A percentile compares a stretch with the other conserved stretches of the same genome.
Evolutionary conservation across 2,329 filamentous ascomycete species (phyloP).

Genomic region (Tolypocladium sp.): DNA sequence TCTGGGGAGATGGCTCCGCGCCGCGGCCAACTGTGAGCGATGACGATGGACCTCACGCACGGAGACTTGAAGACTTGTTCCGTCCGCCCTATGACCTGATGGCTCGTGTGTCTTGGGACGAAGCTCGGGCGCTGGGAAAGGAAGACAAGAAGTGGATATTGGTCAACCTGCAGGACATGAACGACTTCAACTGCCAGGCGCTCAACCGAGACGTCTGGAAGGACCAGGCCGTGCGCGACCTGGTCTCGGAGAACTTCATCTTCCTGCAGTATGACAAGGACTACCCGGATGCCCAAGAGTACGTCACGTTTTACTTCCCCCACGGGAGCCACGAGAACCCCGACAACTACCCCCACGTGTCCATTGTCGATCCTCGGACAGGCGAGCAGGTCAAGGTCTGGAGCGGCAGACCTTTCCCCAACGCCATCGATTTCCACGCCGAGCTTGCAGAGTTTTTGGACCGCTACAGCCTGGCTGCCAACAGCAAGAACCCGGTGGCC

Average conservation of each 20-base stretch:
- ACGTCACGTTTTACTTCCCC: conserved; percentile 82
- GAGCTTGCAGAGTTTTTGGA: conserved; percentile 96
- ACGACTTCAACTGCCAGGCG: conserved; percentile 88
- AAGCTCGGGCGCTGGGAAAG: conserved; percentile 76
- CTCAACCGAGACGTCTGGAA: conserved; percentile 97
- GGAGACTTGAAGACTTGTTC: conserved; percentile 82
- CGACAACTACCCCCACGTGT: conserved; percentile 93
- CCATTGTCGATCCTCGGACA: conserved; percentile 89
- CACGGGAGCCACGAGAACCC: conserved; percentile 62
- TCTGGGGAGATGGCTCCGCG: conserved; percentile 21
- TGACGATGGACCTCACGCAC: conserved; percentile 54
- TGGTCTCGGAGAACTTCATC: conserved; percentile 84
- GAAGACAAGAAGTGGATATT: conserved; percentile 88
- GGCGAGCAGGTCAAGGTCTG: conserved; percentile 96
- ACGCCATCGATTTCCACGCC: conserved; percentile 72
- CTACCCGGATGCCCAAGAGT: conserved; percentile 68
- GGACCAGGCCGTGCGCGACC: conserved; percentile 65
- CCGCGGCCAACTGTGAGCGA: conserved; percentile 20
- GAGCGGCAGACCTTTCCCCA: conserved; percentile 75
- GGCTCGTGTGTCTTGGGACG: conserved; percentile 68
- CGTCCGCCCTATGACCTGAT: conserved; percentile 89
- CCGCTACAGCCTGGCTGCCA: conserved; percentile 79
- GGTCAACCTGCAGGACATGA: conserved; percentile 89
- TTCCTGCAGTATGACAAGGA: conserved; percentile 92
- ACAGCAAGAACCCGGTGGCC: conserved; percentile 88